Evolutionary conservation across 805 yeast genomes (phyloP), one percentile per base, ranked within the genome.

Genomic region (Candida loeiensis): DNA sequence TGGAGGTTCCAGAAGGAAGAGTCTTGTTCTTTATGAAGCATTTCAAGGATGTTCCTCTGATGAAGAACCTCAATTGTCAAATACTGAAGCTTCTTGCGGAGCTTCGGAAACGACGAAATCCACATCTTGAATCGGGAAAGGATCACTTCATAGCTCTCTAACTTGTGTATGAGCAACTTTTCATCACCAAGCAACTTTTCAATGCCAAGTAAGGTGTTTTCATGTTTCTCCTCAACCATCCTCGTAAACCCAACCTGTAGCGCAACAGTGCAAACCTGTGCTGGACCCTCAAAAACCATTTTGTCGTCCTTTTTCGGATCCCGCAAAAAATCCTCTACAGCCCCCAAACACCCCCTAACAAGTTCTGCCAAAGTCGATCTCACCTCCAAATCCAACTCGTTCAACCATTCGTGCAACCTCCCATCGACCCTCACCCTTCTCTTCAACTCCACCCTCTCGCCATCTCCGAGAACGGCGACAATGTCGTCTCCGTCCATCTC

Each of bases 51-150:
- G 16, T 75, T 74, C 19, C 66, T 54, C 29, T 79, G 83, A 45
- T 85, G 88, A 4, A 83, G 69, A 4, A 75, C 44, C 46, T 88
- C 96, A 18, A 85, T 74, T 9, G 85, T 67, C n/a, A 86, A 50
- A 8, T 75, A 68, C 51, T 85, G 88, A 16, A 71, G 45, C 42
- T 77, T 79, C 37, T 63, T 64, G 11, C 79, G 61, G 11, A n/a
- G n/a, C n/a, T 44, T 40, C n/a, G 64, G 48, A 11, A 58, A 19
- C 1, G 22, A 9, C 1, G 33, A 14, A 19, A 45, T n/a, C n/a
- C n/a, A n/a, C n/a, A n/a, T n/a, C n/a, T n/a, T n/a, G n/a, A n/a
- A n/a, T n/a, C n/a, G n/a, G n/a, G n/a, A n/a, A n/a, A n/a, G n/a
- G n/a, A n/a, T n/a, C n/a, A n/a, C n/a, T n/a, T n/a, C n/a, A n/a